Conservation (phyloP, 2,329 filamentous ascomycete genomes). For the Immersiporthe knoxdaviesiana region DNA sequence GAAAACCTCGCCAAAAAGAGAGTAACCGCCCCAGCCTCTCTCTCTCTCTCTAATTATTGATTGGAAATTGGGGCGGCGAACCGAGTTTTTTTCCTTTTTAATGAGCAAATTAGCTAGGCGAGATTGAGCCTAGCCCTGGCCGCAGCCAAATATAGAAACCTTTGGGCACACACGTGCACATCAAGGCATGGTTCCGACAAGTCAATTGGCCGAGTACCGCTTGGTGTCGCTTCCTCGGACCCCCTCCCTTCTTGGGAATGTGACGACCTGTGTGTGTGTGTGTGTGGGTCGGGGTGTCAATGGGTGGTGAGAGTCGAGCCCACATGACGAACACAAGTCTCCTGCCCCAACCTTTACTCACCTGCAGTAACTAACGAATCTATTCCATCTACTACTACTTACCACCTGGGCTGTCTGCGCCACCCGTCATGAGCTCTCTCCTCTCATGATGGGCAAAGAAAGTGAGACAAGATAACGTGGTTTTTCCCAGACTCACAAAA, state of each 20-base stretch:
- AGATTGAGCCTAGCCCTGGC: conserved; percentile 11
- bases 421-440: background rate
- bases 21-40: background rate
- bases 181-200: background rate
- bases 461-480: background rate
- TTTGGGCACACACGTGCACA: background rate
- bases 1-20: background rate
- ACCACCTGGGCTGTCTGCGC: background rate
- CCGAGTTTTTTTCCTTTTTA: background rate
- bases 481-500: background rate
- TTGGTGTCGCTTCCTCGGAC: background rate
- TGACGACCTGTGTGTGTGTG: background rate
- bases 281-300: too few relatives aligned
- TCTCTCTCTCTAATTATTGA: background rate
- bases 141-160: conserved; percentile 3
- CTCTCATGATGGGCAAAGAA: background rate
- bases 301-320: background rate
- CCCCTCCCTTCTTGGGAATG: background rate
- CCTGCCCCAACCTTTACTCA: background rate
- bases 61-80: background rate
- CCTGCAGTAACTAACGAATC: background rate
- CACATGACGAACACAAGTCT: background rate
- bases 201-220: background rate
- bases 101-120: conserved; percentile 4
- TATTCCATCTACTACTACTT: background rate